Evolutionary conservation across 345 rosid species (phyloP).

Genomic region (Salix brachista): DNA sequence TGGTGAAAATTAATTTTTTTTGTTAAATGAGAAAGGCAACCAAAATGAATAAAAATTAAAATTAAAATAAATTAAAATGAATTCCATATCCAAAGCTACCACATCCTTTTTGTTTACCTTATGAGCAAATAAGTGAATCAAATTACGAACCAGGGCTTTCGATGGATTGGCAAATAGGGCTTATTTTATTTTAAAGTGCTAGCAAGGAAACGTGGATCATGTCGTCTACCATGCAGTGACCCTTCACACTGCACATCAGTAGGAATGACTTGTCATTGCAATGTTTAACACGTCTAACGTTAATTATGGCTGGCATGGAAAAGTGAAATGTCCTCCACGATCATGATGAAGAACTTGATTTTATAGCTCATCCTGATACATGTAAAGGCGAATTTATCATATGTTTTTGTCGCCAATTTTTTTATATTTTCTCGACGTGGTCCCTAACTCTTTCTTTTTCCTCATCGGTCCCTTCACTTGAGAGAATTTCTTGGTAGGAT

Average conservation of each 20-base stretch:
- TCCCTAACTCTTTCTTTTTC: no score
- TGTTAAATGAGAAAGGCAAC: no score
- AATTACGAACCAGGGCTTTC: not conserved
- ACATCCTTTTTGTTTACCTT: no score
- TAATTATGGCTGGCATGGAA: constrained; percentile 8
- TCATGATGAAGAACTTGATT: not conserved
- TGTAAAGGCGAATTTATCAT: not conserved
- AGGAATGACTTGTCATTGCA: constrained; percentile 22
- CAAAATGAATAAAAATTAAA: no score
- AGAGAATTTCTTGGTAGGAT: no score
- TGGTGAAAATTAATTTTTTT: no score
- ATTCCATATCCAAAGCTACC: no score
- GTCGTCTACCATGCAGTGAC: constrained; percentile 1
- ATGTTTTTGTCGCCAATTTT: not conserved
- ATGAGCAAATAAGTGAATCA: not conserved
- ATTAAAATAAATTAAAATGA: no score
- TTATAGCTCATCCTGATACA: not conserved
- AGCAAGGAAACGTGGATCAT: constrained; percentile 3
- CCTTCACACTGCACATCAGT: not conserved
- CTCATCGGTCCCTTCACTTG: no score
- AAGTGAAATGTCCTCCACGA: constrained; percentile 15
- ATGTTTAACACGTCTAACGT: constrained; percentile 13
- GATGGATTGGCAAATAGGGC: not conserved
- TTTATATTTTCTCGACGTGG: no score
- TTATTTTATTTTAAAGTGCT: not conserved